phyloP scores from a whole-genome alignment of 352 stramenopile genomes.

The Blastocystis sp. region DNA sequence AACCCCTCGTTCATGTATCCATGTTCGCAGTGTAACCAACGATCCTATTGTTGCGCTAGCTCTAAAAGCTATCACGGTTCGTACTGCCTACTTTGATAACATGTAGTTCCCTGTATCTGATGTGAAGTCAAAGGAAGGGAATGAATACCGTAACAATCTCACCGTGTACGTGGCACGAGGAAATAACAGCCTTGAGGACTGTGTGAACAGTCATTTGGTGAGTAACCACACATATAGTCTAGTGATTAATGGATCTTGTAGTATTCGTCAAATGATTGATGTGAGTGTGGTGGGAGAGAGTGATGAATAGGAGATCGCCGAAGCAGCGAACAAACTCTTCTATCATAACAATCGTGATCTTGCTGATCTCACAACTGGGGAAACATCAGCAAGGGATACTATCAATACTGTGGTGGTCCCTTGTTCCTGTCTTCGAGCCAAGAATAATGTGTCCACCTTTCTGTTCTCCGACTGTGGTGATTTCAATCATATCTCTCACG shows the following conservation, averaged over 20 bases:
- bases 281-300: neutral
- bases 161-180: slow-evolving; percentile 26
- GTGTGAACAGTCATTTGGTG: slow-evolving; percentile 8
- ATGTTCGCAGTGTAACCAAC: slow-evolving; percentile 52
- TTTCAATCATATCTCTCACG: slow-evolving; percentile 31
- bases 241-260: slow-evolving; percentile 34
- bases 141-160: slow-evolving; percentile 49
- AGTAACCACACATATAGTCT: slow-evolving; percentile 35
- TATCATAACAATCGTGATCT: slow-evolving; percentile 48
- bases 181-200: neutral
- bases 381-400: slow-evolving; percentile 28
- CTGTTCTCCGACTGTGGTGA: slow-evolving; percentile 22
- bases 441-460: slow-evolving; percentile 55
- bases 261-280: slow-evolving; percentile 58
- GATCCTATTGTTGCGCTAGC: slow-evolving; percentile 7
- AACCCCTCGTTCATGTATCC: neutral
- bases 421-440: slow-evolving; percentile 43
- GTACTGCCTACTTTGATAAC: neutral
- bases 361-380: slow-evolving; percentile 5
- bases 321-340: neutral
- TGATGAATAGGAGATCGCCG: slow-evolving; percentile 36
- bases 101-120: slow-evolving; percentile 43
- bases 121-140: neutral
- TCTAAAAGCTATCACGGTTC: slow-evolving; percentile 40
- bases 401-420: slow-evolving; percentile 62